Evolutionary conservation across 164 flowering plant species (phyloP).

Genomic region (Macadamia integrifolia): DNA sequence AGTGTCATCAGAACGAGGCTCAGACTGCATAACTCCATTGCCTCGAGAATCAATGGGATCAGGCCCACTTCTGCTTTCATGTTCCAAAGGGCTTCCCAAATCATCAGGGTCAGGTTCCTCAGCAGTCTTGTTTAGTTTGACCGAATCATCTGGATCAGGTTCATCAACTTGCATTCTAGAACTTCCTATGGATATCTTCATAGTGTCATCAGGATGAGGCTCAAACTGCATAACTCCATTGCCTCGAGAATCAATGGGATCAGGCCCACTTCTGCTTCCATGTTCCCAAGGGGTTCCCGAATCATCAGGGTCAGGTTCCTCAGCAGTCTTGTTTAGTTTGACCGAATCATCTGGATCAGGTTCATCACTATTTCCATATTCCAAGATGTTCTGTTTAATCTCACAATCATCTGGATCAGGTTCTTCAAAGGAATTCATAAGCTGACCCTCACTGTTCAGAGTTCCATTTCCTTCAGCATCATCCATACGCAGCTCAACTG

Average conservation of each 20-base stretch:
- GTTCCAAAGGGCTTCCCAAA: neutral
- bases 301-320: constrained; percentile 26
- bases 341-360: constrained; percentile 3
- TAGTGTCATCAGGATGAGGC: constrained; percentile 37
- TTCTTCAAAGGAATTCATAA: constrained; percentile 17
- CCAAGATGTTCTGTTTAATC: neutral
- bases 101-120: constrained; percentile 26
- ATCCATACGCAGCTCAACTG: constrained; percentile 20
- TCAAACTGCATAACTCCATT: constrained; percentile 13
- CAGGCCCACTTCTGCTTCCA: constrained; percentile 11
- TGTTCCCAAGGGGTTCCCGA: constrained; percentile 1
- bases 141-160: constrained; percentile 57
- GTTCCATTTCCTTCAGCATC: constrained; percentile 12
- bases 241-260: constrained; percentile 19
- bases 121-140: no score
- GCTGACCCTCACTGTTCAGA: constrained; percentile 1
- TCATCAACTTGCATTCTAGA: constrained; percentile 27
- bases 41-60: constrained; percentile 20
- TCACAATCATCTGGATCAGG: constrained; percentile 35
- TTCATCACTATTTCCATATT: neutral
- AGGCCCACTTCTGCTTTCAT: constrained; percentile 9
- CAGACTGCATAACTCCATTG: constrained; percentile 8
- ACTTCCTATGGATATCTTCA: constrained; percentile 3
- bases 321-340: no score
- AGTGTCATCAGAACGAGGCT: constrained; percentile 39